Conservation (phyloP, 176 grass and related monocot species). For the Lolium multiflorum region DNA sequence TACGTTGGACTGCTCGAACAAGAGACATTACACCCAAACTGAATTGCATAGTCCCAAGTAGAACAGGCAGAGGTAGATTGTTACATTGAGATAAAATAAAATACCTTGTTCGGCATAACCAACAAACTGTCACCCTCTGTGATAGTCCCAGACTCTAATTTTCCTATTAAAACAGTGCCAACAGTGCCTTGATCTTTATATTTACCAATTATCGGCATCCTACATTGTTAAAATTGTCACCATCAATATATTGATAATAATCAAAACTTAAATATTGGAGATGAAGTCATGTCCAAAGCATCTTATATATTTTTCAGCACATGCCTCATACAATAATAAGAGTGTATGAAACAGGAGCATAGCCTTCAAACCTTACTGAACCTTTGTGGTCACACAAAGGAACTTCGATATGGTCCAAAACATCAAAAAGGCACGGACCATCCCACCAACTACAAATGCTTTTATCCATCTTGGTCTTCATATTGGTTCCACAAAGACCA, state of each 20-base stretch:
- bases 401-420: constrained; percentile 84
- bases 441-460: constrained; percentile 80
- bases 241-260: constrained; percentile 4
- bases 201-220: constrained; percentile 97
- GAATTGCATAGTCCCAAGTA: constrained; percentile 9
- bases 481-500: constrained; percentile 85
- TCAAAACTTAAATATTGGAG: not conserved
- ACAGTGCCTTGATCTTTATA: constrained; percentile 81
- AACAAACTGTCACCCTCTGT: constrained; percentile 83
- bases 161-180: constrained; percentile 88
- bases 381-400: constrained; percentile 85
- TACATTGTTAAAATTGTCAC: constrained; percentile 42
- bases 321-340: not conserved
- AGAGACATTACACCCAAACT: constrained; percentile 30
- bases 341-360: constrained; percentile 14
- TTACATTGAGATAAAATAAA: not conserved
- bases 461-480: constrained; percentile 87
- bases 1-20: constrained; percentile 63
- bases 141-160: constrained; percentile 89
- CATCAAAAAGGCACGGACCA: constrained; percentile 91
- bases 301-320: not conserved
- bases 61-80: not conserved
- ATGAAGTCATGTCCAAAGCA: not conserved
- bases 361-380: constrained; percentile 64
- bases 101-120: constrained; percentile 95